Base-by-base conservation (phyloP, 148 eudicot genomes). In the Linanthus parryae region DNA sequence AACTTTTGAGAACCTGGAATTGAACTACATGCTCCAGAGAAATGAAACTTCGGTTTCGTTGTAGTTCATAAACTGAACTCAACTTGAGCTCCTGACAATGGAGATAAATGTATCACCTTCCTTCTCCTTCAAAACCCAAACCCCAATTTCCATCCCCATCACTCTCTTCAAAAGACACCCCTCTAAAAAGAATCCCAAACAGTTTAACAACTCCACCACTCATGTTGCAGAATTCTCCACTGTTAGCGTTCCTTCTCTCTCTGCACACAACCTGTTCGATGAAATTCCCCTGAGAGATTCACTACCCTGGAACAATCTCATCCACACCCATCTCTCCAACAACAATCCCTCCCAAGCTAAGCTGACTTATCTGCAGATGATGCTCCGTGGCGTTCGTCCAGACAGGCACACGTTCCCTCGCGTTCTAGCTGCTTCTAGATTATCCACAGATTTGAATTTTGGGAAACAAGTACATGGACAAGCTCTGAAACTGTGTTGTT, bases 371-470 rank as follows among this genome's bases (percentile, higher is more conserved):
- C 53, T 57, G 48, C 70, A 74, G 53, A 84, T 84, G 92, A 64
- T 84, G 10, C 9, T 63, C 30, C 69, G 56, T 16, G 82, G 87
- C 20, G 69, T 80, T 60, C 28, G 56, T 22, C 92, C 92, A 36
- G 87, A 84, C 57, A 62, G 62, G 60, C 92, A 80, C 65, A 84
- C 87, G 0, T 59, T 84, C 39, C 92, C 87, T 54, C 79, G 82
- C 17, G 43, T 84, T 35, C 61, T 84, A 51, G 43, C 67, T 8
- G 87, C 77, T 52, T 68, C 75, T 51, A 54, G 73, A 19, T 60
- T 62, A 46, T 64, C 54, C 15, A 29, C 57, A n/a, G 63, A 64
- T 45, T 55, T 80, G 12, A 31, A 48, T 10, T 58, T 84, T 22
- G 92, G 87, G 8, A 77, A 55, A 47, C 87, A 80, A 62, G 51